phyloP scores from a whole-genome alignment of 768 basidiomycete species.

The Trametes elegans region DNA sequence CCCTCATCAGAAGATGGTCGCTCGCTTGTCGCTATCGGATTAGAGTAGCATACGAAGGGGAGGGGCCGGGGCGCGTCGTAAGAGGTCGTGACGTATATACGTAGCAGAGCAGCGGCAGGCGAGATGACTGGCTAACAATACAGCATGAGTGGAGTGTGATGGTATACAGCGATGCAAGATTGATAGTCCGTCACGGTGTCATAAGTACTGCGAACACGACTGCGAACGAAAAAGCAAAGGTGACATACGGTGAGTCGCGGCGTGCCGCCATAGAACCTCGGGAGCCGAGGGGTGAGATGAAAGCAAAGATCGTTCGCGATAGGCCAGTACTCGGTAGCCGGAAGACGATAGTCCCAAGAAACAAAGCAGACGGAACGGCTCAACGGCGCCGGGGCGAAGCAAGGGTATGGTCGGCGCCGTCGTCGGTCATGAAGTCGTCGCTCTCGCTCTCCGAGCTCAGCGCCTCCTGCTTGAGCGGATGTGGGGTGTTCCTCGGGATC shows the following conservation, averaged over 20 bases:
- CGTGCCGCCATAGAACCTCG: slow-evolving; percentile 9
- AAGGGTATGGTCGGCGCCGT: slow-evolving; percentile 23
- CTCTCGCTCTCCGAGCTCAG: slow-evolving; percentile 70
- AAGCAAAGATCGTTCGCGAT: slow-evolving; percentile 11
- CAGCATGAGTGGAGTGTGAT: slow-evolving; percentile 29
- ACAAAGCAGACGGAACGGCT: slow-evolving; percentile 8
- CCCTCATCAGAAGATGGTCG: slow-evolving; percentile 83
- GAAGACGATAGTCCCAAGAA: slow-evolving; percentile 13
- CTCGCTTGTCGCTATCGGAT: slow-evolving; percentile 44
- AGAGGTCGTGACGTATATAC: slow-evolving; percentile 26
- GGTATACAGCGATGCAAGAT: slow-evolving; percentile 31
- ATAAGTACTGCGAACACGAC: slow-evolving; percentile 18
- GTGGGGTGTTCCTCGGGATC: slow-evolving; percentile 37
- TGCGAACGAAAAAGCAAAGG: slow-evolving; percentile 7
- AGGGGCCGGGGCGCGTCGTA: slow-evolving; percentile 34
- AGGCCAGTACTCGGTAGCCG: slow-evolving; percentile 5
- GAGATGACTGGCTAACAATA: slow-evolving; percentile 44
- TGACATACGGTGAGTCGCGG: slow-evolving; percentile 10
- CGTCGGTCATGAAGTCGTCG: slow-evolving; percentile 34
- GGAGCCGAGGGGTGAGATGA: not conserved
- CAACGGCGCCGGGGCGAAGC: slow-evolving; percentile 18
- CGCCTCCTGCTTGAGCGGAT: slow-evolving; percentile 54
- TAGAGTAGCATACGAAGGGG: slow-evolving; percentile 27
- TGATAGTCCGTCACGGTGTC: slow-evolving; percentile 21
- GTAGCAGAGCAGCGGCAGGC: slow-evolving; percentile 20